Base-by-base conservation (phyloP, 192 early-diverging fungal genomes). In the Helicostylum pulchrum region DNA sequence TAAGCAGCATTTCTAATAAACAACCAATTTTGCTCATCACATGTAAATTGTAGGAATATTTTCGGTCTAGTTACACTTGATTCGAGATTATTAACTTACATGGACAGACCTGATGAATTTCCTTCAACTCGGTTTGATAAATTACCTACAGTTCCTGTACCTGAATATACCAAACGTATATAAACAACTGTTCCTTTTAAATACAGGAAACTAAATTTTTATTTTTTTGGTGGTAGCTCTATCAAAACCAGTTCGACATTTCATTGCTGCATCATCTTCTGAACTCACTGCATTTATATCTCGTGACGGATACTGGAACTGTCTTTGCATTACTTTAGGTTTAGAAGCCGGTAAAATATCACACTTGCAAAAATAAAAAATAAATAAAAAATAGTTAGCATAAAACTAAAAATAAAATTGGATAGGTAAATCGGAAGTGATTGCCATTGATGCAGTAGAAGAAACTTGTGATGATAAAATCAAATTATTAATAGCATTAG, bases 341-440 rank as follows among this genome's bases (percentile, higher is more conserved):
- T 52, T 71, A 31, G 67, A 70, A 53, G 67, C 68, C 53, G 74
- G 74, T 67, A 62, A 7, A 9, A 12, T 43, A 43, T 7, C 21
- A 51, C 26, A 20, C 19, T 15, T 55, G 1, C 44, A n/a, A 52
- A n/a, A n/a, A n/a, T n/a, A n/a, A n/a, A n/a, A n/a, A n/a, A n/a
- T n/a, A n/a, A n/a, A n/a, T n/a, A n/a, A n/a, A n/a, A n/a, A n/a
- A 50, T 36, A 32, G 20, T 46, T 36, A 36, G 17, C 53, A 62
- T 47, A 4, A 12, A 9, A 65, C 10, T 19, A 48, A 19, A 9
- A 19, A 47, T 2, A 32, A 44, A 19, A 19, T 43, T 14, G n/a
- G 4, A 34, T 9, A 73, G 72, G 72, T 46, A 75, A 75, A 58
- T 57, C 67, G 5, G 68, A 75, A 61, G 60, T 75, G 9, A 71